A percentile compares a stretch with the other conserved stretches of the same genome.
phyloP scores from a whole-genome alignment of 192 early-diverging fungal species.

The Coemansia furcata region DNA sequence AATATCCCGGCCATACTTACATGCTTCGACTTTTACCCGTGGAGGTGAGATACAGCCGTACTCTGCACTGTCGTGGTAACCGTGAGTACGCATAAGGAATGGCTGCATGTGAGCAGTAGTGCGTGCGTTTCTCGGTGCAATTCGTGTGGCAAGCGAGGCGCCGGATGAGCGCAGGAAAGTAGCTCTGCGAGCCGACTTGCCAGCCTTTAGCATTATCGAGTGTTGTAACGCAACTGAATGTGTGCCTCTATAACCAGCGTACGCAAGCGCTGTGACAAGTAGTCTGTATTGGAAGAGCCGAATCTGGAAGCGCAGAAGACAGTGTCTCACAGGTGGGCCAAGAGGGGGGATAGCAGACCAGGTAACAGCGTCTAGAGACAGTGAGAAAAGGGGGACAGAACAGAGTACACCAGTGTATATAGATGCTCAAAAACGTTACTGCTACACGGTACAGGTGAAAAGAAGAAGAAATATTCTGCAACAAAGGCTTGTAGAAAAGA shows the following conservation, averaged over 20 bases:
- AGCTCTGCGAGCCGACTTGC: conserved; percentile 30
- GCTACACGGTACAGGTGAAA: not conserved
- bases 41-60: conserved; percentile 37
- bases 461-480: not conserved
- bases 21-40: conserved; percentile 13
- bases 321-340: not conserved
- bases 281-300: not conserved
- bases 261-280: not conserved
- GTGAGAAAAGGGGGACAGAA: not conserved
- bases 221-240: not conserved
- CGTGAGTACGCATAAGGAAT: conserved; percentile 10
- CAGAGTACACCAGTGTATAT: conserved; percentile 1
- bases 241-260: not conserved
- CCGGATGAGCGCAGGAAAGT: conserved; percentile 13
- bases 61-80: conserved; percentile 44
- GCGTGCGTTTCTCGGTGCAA: conserved; percentile 8
- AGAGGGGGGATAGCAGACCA: not conserved
- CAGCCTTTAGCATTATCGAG: conserved; percentile 31
- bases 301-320: not conserved
- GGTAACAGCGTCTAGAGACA: not conserved
- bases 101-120: conserved; percentile 11
- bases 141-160: conserved; percentile 6
- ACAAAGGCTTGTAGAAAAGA: not conserved
- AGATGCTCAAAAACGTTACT: not conserved
- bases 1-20: conserved; percentile 22